These are phyloP conservation scores for Pseudocercospora vitis DNA, from an alignment of 2,329 filamentous ascomycete species.

Conservation along the genomic window DNA sequence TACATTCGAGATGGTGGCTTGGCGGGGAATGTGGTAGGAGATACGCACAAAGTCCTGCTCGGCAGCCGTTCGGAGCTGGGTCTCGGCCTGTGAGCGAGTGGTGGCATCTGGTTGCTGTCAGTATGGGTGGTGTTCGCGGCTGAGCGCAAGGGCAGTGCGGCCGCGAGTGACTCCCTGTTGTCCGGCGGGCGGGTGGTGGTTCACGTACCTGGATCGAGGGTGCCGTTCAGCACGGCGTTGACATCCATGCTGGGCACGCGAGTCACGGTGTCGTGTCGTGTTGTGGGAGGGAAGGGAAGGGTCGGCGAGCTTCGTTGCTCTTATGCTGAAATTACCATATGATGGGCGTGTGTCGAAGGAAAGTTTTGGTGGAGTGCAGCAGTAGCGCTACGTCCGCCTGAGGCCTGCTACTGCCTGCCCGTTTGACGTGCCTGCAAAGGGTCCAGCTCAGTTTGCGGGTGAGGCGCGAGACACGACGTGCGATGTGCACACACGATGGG, in stretches of 20 bases:
- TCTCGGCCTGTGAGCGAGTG: slow-evolving; percentile 86
- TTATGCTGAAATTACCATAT: slow-evolving; percentile 18
- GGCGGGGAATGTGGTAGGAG: background rate
- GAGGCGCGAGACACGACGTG: too few species aligned
- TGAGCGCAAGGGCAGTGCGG: slow-evolving; percentile 17
- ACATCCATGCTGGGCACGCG: slow-evolving; percentile 74
- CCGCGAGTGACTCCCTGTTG: slow-evolving; percentile 6
- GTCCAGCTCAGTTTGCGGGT: background rate
- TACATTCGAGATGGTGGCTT: background rate
- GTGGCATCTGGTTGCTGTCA: slow-evolving; percentile 67
- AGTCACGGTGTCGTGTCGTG: background rate
- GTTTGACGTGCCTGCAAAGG: background rate
- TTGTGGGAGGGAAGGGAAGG: background rate
- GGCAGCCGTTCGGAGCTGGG: slow-evolving; percentile 88
- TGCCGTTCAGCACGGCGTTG: slow-evolving; percentile 96
- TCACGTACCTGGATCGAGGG: slow-evolving; percentile 83
- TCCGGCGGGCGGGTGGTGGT: slow-evolving; percentile 38
- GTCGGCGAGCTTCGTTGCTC: slow-evolving; percentile 29
- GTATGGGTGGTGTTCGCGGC: slow-evolving; percentile 26
- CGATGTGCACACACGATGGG: too few species aligned
- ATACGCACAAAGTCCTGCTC: slow-evolving; percentile 88
- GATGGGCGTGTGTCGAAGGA: slow-evolving; percentile 16
- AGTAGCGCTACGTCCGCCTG: too few species aligned
- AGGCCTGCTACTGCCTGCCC: too few species aligned
- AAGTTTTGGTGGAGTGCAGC: slow-evolving; percentile 3